A percentile compares a stretch with the other conserved stretches of the same genome.
Evolutionary conservation across 768 basidiomycete genomes (phyloP).

Genomic region (Phylloporus sp.): DNA sequence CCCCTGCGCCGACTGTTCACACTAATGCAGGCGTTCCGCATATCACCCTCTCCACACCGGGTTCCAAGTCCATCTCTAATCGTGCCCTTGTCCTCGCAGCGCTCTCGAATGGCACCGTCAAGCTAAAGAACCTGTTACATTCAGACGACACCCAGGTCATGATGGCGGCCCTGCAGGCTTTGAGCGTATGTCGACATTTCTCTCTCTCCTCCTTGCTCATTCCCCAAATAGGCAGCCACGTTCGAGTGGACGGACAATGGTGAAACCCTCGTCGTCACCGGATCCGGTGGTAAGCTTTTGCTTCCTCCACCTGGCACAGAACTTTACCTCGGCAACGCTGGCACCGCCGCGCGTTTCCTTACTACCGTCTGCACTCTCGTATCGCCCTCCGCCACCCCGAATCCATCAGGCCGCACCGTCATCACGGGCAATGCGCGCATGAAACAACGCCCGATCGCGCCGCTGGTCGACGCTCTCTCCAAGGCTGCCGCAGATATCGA

Average conservation of each 20-base stretch:
- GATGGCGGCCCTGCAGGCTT: constrained; percentile 89
- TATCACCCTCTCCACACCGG: constrained; percentile 84
- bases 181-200: constrained; percentile 51
- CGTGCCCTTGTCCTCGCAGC: constrained; percentile 91
- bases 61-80: constrained; percentile 95
- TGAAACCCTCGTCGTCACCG: constrained; percentile 88
- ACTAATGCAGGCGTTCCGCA: constrained; percentile 13
- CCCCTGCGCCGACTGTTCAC: not conserved
- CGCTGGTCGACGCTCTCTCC: constrained; percentile 84
- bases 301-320: constrained; percentile 79
- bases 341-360: constrained; percentile 96
- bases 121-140: constrained; percentile 85
- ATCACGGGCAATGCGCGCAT: constrained; percentile 98
- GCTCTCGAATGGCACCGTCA: constrained; percentile 81
- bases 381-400: constrained; percentile 36
- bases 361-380: constrained; percentile 94
- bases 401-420: constrained; percentile 50
- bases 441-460: constrained; percentile 97
- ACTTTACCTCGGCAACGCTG: constrained; percentile 94
- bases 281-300: constrained; percentile 74
- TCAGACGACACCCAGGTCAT: constrained; percentile 99
- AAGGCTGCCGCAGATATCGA: constrained; percentile 75
- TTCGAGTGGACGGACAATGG: constrained; percentile 97
- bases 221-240: constrained; percentile 64
- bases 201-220: not conserved